These are phyloP conservation scores for Backusella psychrophila DNA, from an alignment of 192 early-diverging fungal species.

Conservation along the genomic window DNA sequence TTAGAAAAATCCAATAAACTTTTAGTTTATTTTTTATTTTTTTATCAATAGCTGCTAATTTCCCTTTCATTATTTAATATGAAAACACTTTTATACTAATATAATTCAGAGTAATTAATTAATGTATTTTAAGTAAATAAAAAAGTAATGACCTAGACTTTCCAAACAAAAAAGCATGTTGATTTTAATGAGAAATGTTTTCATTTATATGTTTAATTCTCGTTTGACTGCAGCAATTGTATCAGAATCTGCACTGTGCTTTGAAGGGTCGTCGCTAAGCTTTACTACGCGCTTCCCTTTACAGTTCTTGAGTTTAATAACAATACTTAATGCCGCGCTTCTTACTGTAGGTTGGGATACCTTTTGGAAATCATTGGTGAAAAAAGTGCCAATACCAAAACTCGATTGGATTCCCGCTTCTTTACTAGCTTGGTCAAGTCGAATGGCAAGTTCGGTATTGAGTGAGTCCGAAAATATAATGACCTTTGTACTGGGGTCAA, in stretches of 20 bases:
- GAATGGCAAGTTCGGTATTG: conserved; percentile 48
- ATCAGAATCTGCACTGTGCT: conserved; percentile 53
- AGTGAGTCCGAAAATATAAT: conserved; percentile 73
- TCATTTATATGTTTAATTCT: conserved; percentile 28
- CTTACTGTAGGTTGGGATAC: conserved; percentile 24
- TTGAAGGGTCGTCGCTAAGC: conserved; percentile 65
- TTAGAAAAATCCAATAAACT: background rate
- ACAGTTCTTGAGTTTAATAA: conserved; percentile 67
- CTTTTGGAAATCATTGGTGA: conserved; percentile 67
- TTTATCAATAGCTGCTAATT: background rate
- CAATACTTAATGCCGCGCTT: conserved; percentile 64
- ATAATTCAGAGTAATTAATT: background rate
- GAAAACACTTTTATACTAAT: background rate
- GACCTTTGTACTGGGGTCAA: conserved; percentile 56
- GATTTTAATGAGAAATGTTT: background rate
- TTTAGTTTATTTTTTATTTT: no score
- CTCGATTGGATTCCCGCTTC: conserved; percentile 43
- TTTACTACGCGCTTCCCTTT: conserved; percentile 60
- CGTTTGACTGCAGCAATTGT: conserved; percentile 49
- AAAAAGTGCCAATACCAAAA: conserved; percentile 76
- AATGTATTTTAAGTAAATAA: background rate
- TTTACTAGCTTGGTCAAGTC: conserved; percentile 43
- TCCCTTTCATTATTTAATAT: background rate
- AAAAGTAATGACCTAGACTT: background rate
- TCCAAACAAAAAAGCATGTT: background rate